These are phyloP conservation scores for Rhynchospora tenuis DNA, from an alignment of 176 grass and related monocot genomes.

Conservation along the genomic window DNA sequence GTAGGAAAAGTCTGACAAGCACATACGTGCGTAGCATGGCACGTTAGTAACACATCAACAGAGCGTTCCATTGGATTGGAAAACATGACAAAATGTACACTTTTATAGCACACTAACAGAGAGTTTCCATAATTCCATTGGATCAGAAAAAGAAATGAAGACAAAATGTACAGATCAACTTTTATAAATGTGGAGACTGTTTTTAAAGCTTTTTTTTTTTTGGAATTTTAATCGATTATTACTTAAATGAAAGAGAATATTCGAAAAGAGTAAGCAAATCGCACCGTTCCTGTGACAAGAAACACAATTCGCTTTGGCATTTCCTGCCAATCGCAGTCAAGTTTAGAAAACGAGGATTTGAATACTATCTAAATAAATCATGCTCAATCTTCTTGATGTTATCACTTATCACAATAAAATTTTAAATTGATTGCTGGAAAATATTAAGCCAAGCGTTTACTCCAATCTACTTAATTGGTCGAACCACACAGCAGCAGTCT, in stretches of 20 bases:
- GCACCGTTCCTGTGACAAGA: not conserved
- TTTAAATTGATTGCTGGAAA: not conserved
- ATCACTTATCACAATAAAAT: not conserved
- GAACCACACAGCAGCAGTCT: too few species aligned
- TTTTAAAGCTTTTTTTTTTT: not conserved
- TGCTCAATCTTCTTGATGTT: not conserved
- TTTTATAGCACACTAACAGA: too few species aligned
- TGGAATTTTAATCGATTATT: not conserved
- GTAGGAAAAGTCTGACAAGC: too few species aligned
- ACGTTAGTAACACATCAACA: too few species aligned
- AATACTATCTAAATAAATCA: not conserved
- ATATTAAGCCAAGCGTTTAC: too few species aligned
- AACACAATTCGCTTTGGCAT: conserved; percentile 1
- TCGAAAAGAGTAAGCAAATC: not conserved
- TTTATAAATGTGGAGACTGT: not conserved
- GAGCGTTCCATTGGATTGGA: too few species aligned
- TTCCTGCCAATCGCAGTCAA: not conserved
- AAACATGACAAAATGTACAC: too few species aligned
- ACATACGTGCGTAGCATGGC: too few species aligned
- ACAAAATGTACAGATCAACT: conserved; percentile 4
- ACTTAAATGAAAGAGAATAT: not conserved
- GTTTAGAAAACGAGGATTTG: not conserved
- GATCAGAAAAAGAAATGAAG: not conserved
- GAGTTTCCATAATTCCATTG: not conserved
- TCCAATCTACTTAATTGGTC: too few species aligned